phyloP scores from a whole-genome alignment of 73 alveolate genomes.

The Tetrahymena malaccensis region DNA sequence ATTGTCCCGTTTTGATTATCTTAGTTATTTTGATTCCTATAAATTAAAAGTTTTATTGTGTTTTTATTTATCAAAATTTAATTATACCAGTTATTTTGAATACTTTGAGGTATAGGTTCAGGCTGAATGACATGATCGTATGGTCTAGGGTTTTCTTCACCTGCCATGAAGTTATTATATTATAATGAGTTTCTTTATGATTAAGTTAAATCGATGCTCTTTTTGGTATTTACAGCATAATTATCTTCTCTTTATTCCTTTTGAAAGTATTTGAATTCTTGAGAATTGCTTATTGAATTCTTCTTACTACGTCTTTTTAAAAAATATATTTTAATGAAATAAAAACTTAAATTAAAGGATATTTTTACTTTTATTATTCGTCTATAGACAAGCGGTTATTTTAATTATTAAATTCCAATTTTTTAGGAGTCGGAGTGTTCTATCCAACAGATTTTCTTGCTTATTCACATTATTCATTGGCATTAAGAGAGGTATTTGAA shows the following conservation, averaged over 20 bases:
- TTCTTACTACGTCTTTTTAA: neutral
- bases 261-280: neutral
- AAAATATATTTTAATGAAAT: neutral
- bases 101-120: neutral
- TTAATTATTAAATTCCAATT: neutral
- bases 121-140: neutral
- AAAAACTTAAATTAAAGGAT: neutral
- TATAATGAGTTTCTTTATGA: neutral
- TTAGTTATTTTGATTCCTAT: neutral
- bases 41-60: neutral
- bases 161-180: neutral
- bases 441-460: neutral
- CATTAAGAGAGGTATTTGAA: neutral
- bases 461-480: neutral
- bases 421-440: neutral
- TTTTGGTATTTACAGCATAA: neutral
- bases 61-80: neutral
- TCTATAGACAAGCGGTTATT: neutral
- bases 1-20: neutral
- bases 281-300: neutral
- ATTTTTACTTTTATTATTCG: neutral
- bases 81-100: neutral
- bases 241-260: neutral
- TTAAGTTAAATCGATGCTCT: neutral
- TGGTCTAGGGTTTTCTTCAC: neutral